Base-by-base conservation (phyloP, 1,284 basidiomycete species). In the Melanopsichium pennsylvanicum region DNA sequence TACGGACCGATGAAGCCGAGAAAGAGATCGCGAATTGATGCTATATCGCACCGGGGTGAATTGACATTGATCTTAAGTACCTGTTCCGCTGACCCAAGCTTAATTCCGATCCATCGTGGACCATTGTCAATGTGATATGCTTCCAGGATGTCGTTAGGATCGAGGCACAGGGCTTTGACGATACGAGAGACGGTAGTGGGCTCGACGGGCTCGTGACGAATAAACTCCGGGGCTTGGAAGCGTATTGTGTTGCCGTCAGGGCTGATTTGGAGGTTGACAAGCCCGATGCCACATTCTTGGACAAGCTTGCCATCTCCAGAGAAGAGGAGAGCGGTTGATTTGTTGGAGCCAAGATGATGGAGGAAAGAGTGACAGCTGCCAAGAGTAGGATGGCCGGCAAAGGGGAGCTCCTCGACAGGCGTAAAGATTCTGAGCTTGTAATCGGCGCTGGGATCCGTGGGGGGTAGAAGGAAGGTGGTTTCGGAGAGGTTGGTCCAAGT, bases 401-500 rank as follows among this genome's bases (percentile, higher is more conserved):
- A 77, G 0, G 76, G 75, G 1, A 78, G 64, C 40, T 74, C 73
- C 15, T 49, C 35, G 10, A 45, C 32, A 1, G 75, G 72, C 4
- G 72, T 77, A 29, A 76, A 78, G 42, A 77, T 78, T 26, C 64
- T 67, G 7, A 78, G 33, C 5, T 39, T 37, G 46, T 77, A 78
- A 38, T 78, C 68, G 2, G 72, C 75, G 4, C 36, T 32, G 6
- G 52, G 48, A 19, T 15, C 15, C 11, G 72, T 49, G 4, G 70
- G 60, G 2, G 62, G 63, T 2, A 76, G 56, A 3, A 78, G 32
- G 36, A 77, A 78, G 22, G 74, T 72, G 9, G 76, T 77, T 36
- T 78, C 75, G 22, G 70, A 71, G 5, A 78, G 52, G 31, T 78
- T 77, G 10, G 75, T 77, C 75, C 75, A 78, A 9, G 38, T 40